These are phyloP conservation scores for Echites panduratus DNA, from an alignment of 257 asterid species.

Conservation along the genomic window DNA sequence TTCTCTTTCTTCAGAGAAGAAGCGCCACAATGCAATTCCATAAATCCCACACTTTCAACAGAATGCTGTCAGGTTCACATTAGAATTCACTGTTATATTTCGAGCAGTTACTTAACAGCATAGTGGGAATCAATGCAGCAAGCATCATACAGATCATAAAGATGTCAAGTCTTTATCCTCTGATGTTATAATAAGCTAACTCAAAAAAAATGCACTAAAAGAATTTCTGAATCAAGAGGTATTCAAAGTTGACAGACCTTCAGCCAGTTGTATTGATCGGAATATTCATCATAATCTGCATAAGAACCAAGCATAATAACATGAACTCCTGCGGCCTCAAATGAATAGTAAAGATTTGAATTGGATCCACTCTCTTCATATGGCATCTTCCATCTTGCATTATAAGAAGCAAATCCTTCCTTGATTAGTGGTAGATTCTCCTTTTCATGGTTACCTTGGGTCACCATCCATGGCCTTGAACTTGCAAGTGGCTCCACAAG, in stretches of 20 bases:
- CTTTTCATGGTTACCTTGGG: conserved; percentile 92
- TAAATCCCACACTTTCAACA: background rate
- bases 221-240: background rate
- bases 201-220: background rate
- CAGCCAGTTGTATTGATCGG: conserved; percentile 79
- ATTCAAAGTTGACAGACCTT: conserved; percentile 44
- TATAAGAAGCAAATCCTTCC: conserved; percentile 57
- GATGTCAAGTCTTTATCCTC: background rate
- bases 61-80: background rate
- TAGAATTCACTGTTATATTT: background rate
- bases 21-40: background rate
- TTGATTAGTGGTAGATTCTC: conserved; percentile 53
- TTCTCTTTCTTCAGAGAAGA: background rate
- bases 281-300: conserved; percentile 48
- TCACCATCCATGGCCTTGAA: conserved; percentile 98
- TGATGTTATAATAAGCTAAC: background rate
- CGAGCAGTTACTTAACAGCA: background rate
- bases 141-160: background rate
- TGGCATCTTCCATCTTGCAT: conserved; percentile 98
- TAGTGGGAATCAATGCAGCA: background rate
- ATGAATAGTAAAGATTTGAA: conserved; percentile 84
- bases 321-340: conserved; percentile 90
- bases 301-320: conserved; percentile 84
- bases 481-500: conserved; percentile 96
- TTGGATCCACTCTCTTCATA: conserved; percentile 69